Evolutionary conservation across 495 filamentous ascomycete genomes (phyloP), one percentile per base, ranked within the genome.

Genomic region (Aspergillus mulundensis): DNA sequence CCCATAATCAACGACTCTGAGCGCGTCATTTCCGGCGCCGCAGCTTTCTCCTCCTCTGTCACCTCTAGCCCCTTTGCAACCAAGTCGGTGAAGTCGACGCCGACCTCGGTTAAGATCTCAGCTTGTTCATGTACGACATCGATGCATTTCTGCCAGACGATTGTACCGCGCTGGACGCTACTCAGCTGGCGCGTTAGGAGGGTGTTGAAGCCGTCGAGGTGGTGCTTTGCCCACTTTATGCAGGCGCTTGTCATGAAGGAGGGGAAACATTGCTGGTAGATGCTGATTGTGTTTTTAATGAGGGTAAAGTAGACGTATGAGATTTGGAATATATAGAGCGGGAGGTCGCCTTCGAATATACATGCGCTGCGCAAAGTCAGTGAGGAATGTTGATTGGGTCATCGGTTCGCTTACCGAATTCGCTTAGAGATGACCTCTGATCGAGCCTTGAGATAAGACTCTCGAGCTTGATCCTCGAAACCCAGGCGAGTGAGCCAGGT

Each of bases 261-360:
- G 3, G 92, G 88, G 67, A 97, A 99, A 66, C 91, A 96, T 57
- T 84, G 79, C 66, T 95, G 89, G 66, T 92, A 97, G 62, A 88
- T 89, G 64, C 78, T 81, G 57, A 96, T 84, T 6, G 93, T 96
- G 68, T 96, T 95, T 50, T 85, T 84, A 68, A 97, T 95, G 59
- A 96, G 81, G 24, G 85, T 88, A 77, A 99, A 99, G 70, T 96
- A 96, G 49, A 97, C 91, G 58, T 88, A 95, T 3, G 94, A 93
- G n/a, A 99, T 81, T 67, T 96, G 88, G 75, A 88, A 95, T 63
- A 97, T 91, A 71, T 99, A 97, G 8, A 89, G 81, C 15, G 86
- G 88, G 6, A 97, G 82, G 62, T 95, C 86, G 32, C 94, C 94
- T 69, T 95, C 90, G 70, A 97, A 97, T 54, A 93, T 85, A 65